Evolutionary conservation across 176 grass and related monocot species (phyloP), one percentile per base, ranked within the genome.

Genomic region (Melocanna baccifera): DNA sequence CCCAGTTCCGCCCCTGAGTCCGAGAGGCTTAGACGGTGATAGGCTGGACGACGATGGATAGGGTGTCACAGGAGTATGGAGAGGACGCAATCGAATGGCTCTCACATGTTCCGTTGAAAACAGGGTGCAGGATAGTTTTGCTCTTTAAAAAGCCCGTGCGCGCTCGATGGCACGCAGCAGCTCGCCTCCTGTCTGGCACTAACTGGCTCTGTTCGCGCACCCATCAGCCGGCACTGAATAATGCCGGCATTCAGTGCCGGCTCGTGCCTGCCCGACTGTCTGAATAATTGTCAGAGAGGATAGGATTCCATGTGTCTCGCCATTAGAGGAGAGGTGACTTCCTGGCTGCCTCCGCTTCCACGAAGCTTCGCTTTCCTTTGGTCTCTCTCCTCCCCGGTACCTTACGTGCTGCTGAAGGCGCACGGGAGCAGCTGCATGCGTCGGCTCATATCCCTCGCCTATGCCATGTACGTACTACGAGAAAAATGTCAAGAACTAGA

Each of bases 241-340:
- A 89, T 89, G 81, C 81, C 14, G 3, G 63, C n/a, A n/a, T n/a
- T n/a, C n/a, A n/a, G n/a, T n/a, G n/a, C n/a, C n/a, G n/a, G n/a
- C 78, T 73, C 87, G 81, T n/a, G 71, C 68, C 76, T 69, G 81
- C 61, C 80, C 34, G 43, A 26, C 77, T 59, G 65, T 58, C 83
- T 86, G 89, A 84, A 87, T 87, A 75, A 84, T 80, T 87, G 61
- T 41, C 80, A 61, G 67, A 84, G 75, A 75, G 80, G 75, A 80
- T 91, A 80, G 89, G 89, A 79, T 91, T 87, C 85, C 85, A 91
- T 87, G 52, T 87, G 85, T 80, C 89, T 80, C 89, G 75, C 75
- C 85, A 87, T 87, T 67, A 32, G 62, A 81, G 74, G 26, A 25
- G 64, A 62, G 47, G 58, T 28, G 72, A 83, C 74, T 48, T 55